These are phyloP conservation scores for Trichocladium uniseriatum DNA, from an alignment of 495 filamentous ascomycete species.

Conservation along the genomic window DNA sequence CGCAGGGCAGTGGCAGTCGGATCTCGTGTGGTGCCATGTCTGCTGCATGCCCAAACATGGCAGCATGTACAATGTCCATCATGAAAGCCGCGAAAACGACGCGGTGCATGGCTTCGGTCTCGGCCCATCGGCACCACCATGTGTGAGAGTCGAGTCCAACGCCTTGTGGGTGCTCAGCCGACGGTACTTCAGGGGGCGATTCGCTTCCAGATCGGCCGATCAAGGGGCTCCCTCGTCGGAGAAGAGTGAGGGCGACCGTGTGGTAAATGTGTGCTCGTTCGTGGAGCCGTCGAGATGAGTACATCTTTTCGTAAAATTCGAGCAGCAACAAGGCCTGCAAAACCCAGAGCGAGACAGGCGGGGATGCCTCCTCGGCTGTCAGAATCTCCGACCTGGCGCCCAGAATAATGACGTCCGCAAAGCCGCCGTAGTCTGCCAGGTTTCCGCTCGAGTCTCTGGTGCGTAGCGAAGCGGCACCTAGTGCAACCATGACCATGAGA, in stretches of 20 bases:
- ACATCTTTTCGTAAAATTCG: constrained; percentile 96
- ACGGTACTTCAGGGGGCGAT: constrained; percentile 62
- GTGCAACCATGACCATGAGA: constrained; percentile 76
- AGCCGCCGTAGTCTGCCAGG: constrained; percentile 59
- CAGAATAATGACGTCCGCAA: constrained; percentile 76
- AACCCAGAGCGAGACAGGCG: constrained; percentile 89
- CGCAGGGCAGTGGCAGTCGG: constrained; percentile 84
- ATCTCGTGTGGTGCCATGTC: constrained; percentile 97
- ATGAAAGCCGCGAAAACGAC: constrained; percentile 94
- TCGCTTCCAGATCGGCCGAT: constrained; percentile 84
- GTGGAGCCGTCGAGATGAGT: constrained; percentile 76
- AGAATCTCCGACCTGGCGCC: constrained; percentile 84
- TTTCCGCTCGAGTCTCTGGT: constrained; percentile 58
- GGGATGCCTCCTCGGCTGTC: constrained; percentile 72
- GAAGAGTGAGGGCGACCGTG: constrained; percentile 84
- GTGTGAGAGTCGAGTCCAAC: constrained; percentile 60
- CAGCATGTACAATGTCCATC: constrained; percentile 87
- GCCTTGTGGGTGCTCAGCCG: constrained; percentile 41
- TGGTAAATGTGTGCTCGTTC: constrained; percentile 96
- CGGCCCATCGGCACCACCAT: constrained; percentile 93
- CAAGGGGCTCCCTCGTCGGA: constrained; percentile 84
- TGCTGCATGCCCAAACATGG: constrained; percentile 93
- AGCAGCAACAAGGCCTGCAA: constrained; percentile 84
- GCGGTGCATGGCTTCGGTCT: constrained; percentile 81
- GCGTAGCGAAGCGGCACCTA: constrained; percentile 84